Base-by-base conservation (phyloP, 1,284 basidiomycete species). In the Rhodotorula sp. region DNA sequence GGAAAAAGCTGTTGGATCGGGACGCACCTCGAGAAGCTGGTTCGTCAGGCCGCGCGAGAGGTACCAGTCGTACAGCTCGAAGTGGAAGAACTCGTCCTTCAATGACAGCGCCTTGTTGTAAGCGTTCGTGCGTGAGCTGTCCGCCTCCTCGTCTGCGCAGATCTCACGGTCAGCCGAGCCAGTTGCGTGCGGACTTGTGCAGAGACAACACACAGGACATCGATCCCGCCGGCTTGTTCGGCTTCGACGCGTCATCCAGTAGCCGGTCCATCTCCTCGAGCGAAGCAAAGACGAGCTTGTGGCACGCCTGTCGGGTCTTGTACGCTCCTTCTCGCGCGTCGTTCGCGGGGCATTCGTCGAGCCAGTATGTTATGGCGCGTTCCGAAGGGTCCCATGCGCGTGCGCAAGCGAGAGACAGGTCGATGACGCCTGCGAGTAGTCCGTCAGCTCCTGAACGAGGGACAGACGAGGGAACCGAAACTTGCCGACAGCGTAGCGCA, bases 31-130 rank as follows among this genome's bases (percentile, higher is more conserved):
- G 36, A 99, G 84, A 30, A 99, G 83, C 79, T 94, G 90, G 78
- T 97, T 92, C 24, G 91, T 90, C 74, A 92, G 84, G 15, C 88
- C 86, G 51, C 87, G 86, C 36, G 83, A 82, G 57, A 97, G 90
- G 62, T 95, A 83, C 94, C 94, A 98, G 77, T 95, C 92, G 79
- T 99, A 99, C 71, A 99, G 81, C 57, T 89, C 89, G 51, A 90
- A 93, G 81, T 99, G 94, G 84, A 98, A 97, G 80, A 96, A 87
- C 76, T 92, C 89, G 79, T 99, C 95, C 61, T 90, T 85, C 70
- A 89, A 89, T 2, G 86, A 84, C 71, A 97, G 89, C 1, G 92
- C 92, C 67, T 93, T 83, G 53, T 89, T 87, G 78, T 91, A 92
- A 0, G 90, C 90, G 77, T 89, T 87, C 54, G 83, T 85, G 59